Evolutionary conservation across 2,329 filamentous ascomycete species (phyloP), one percentile per base, ranked within the genome.

Genomic region (Aspergillus fumigatus): DNA sequence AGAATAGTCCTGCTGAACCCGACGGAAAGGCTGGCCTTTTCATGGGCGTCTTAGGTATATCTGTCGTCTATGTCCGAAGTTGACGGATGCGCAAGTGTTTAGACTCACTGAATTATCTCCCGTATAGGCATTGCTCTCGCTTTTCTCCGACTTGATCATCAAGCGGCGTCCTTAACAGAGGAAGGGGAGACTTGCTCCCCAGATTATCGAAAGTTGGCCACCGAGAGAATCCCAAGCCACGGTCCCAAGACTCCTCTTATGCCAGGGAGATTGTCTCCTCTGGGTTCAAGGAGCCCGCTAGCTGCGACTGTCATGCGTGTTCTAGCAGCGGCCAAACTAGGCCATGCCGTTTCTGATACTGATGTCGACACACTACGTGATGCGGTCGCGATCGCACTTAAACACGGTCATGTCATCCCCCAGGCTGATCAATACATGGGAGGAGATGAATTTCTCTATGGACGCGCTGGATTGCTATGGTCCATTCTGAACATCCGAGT

Each of bases 381-480:
- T 11, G 70, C 69, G 1, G 59, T 71, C 10, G 54, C 68, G 3
- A 26, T 66, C 6, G 68, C 73, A 1, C 60, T 74, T 5, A 54
- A 61, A 8, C 71, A 74, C 56, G 67, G 63, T 0, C 61, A 61
- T 40, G 45, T 67, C 9, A 58, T 73, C 40, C 38, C 61, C 27
- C 64, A 71, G 53, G 60, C 58, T 50, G 66, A 60, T 38, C 61
- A 59, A 11, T 62, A 62, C 17, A 66, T 71, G 51, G 75, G 75
- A 8, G 68, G 65, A 1, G 75, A 77, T 50, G 75, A 77, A 51
- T 58, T 74, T 32, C 45, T 77, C 4, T 75, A 68, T 55, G 75
- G 75, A 9, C 70, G 75, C 21, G 67, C 69, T 32, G 75, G 75
- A 1, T 59, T 77, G 4, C 54, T 77, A 1, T 73, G 71, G 70